Base-by-base conservation (phyloP, 805 yeast species). In the Candida gorgasii region DNA sequence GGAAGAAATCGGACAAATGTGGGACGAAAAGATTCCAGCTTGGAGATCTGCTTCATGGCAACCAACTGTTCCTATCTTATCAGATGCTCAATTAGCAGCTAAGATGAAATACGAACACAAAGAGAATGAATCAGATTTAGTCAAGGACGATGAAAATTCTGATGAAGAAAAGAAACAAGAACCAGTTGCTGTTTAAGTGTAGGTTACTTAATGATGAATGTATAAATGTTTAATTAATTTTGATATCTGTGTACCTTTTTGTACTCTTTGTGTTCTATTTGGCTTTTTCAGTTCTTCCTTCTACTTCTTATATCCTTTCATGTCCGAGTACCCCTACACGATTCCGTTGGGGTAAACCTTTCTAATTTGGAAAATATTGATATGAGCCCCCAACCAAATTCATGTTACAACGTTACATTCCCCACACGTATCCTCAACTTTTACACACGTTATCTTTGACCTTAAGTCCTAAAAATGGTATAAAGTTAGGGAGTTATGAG, bases 1-100 rank as follows among this genome's bases (percentile, higher is more conserved):
- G 61, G 86, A 80, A 60, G 82, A 79, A 57, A 75, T 79, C 51
- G 73, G 62, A 28, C 72, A 67, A 59, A 55, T 69, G 53, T 69
- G 75, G 75, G 72, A 61, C 20, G 73, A 68, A 53, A 49, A 57
- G 15, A 54, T 69, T 43, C 73, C 73, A 44, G 73, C 75, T 12
- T 69, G 74, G 73, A 63, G 55, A 47, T 52, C 70, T 33, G 53
- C 54, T 40, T 48, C 54, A 27, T 69, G 73, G 73, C 52, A 63
- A 50, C 75, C 75, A 42, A 44, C 41, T 26, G 52, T 69, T 50
- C 72, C 73, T 19, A 40, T 67, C 33, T 61, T 67, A 41, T 57
- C 71, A 11, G 73, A 68, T 44, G 62, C 60, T 22, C 68, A 69
- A 43, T 60, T 69, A 51, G 68, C 61, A 31, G 46, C 49, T 23